phyloP scores from a whole-genome alignment of 371 early-diverging fungal genomes.

The Dinochytrium kinnereticum region DNA sequence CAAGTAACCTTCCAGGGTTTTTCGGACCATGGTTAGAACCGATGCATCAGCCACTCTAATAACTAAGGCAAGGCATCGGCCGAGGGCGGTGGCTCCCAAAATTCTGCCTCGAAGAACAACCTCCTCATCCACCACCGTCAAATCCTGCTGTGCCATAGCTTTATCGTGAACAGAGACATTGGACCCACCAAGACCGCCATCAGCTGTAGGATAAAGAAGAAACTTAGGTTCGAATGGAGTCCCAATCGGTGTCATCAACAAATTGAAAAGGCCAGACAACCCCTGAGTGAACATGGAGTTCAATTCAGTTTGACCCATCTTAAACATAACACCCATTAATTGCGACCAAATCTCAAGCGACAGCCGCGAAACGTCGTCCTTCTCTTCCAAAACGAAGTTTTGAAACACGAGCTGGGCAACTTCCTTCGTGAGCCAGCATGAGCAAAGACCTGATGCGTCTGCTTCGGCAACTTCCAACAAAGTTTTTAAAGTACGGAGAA shows the following conservation, averaged over 20 bases:
- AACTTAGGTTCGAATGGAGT: slow-evolving; percentile 70
- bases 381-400: slow-evolving; percentile 89
- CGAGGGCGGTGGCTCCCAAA: slow-evolving; percentile 79
- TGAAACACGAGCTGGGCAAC: slow-evolving; percentile 84
- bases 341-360: slow-evolving; percentile 76
- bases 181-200: slow-evolving; percentile 24
- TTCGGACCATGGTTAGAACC: slow-evolving; percentile 15
- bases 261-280: slow-evolving; percentile 33
- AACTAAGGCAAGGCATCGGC: slow-evolving; percentile 64
- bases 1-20: slow-evolving; percentile 41
- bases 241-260: slow-evolving; percentile 61
- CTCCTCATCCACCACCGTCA: slow-evolving; percentile 77
- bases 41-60: slow-evolving; percentile 3
- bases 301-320: background rate
- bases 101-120: slow-evolving; percentile 84
- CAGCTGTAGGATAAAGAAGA: slow-evolving; percentile 56
- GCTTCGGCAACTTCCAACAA: slow-evolving; percentile 70
- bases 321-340: slow-evolving; percentile 42
- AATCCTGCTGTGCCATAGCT: slow-evolving; percentile 91
- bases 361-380: slow-evolving; percentile 66
- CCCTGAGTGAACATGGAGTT: background rate
- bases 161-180: slow-evolving; percentile 70
- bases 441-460: slow-evolving; percentile 28
- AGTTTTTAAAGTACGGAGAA: slow-evolving; percentile 78
- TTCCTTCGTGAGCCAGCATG: slow-evolving; percentile 78